phyloP scores from a whole-genome alignment of 495 filamentous ascomycete species.

The Xanthoparmelia taractica region DNA sequence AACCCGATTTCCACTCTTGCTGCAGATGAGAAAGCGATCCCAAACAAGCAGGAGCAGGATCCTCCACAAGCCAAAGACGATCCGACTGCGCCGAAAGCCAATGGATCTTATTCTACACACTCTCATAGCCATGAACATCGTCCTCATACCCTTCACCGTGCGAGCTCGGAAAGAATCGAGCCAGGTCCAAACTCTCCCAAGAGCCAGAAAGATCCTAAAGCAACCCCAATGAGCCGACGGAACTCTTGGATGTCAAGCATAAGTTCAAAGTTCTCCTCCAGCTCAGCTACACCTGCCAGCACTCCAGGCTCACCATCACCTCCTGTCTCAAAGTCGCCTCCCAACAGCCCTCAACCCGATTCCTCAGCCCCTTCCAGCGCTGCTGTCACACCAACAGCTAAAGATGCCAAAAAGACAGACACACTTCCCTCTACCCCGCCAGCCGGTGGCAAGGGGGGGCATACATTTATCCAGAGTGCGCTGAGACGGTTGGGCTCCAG shows the following conservation, averaged over 20 bases:
- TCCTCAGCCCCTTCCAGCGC: slow-evolving; percentile 42
- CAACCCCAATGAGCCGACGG: slow-evolving; percentile 42
- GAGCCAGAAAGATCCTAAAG: slow-evolving; percentile 31
- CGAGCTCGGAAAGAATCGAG: slow-evolving; percentile 24
- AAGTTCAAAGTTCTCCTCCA: slow-evolving; percentile 84
- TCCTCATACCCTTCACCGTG: slow-evolving; percentile 22
- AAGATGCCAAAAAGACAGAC: slow-evolving; percentile 45
- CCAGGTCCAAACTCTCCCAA: slow-evolving; percentile 29
- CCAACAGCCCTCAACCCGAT: slow-evolving; percentile 36
- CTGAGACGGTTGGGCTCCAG: slow-evolving; percentile 75
- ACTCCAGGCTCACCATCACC: slow-evolving; percentile 37
- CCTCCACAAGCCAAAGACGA: slow-evolving; percentile 6
- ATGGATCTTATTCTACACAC: slow-evolving; percentile 10
- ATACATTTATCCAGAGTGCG: slow-evolving; percentile 73
- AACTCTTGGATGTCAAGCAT: slow-evolving; percentile 88
- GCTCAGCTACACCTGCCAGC: slow-evolving; percentile 40
- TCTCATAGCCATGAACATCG: slow-evolving; percentile 23
- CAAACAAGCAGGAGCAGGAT: slow-evolving; percentile 6
- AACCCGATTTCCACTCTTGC: neutral
- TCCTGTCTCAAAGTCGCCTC: slow-evolving; percentile 40
- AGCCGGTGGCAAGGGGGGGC: slow-evolving; percentile 54
- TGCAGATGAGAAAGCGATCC: slow-evolving; percentile 1
- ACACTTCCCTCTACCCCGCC: slow-evolving; percentile 58
- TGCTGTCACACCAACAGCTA: slow-evolving; percentile 51
- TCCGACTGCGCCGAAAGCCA: slow-evolving; percentile 8